phyloP scores from a whole-genome alignment of 768 basidiomycete species.

The Sistotremastrum niveocremeum region DNA sequence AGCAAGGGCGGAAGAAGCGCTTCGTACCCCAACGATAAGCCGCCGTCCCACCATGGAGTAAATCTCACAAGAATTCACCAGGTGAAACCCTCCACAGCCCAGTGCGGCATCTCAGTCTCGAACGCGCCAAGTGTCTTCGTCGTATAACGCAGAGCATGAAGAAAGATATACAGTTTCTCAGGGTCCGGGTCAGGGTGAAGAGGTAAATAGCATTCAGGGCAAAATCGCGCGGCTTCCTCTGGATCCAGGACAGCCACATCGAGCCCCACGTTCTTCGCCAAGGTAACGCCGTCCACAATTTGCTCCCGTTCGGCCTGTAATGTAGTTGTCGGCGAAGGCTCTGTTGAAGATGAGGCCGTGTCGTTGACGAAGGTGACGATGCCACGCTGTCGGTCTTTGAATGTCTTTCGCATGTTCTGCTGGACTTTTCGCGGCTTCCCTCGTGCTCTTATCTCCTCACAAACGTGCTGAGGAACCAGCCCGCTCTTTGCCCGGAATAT shows the following conservation, averaged over 20 bases:
- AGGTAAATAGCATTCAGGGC: constrained; percentile 84
- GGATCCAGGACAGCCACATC: constrained; percentile 17
- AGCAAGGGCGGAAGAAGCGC: too few relatives aligned
- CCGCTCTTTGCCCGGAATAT: constrained; percentile 64
- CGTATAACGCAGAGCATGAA: constrained; percentile 83
- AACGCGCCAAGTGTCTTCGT: constrained; percentile 63
- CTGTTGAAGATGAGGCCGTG: constrained; percentile 11
- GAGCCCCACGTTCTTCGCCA: constrained; percentile 10
- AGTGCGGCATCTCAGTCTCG: constrained; percentile 78
- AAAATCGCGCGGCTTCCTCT: constrained; percentile 35
- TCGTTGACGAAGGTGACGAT: too few relatives aligned
- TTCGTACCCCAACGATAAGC: too few relatives aligned
- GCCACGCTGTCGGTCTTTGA: too few relatives aligned
- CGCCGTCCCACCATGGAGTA: too few relatives aligned
- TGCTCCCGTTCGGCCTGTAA: too few relatives aligned
- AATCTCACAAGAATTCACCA: constrained; percentile 23
- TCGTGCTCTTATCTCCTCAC: too few relatives aligned
- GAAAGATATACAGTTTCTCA: constrained; percentile 85
- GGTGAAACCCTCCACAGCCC: constrained; percentile 65
- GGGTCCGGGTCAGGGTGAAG: constrained; percentile 88
- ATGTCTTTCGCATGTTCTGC: constrained; percentile 32
- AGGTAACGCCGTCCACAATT: neutral
- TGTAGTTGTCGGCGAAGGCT: constrained; percentile 6
- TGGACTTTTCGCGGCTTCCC: constrained; percentile 13
- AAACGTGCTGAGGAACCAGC: constrained; percentile 20